These are phyloP conservation scores for Leishmania tarentolae DNA, from an alignment of 208 protist species.

Conservation along the genomic window DNA sequence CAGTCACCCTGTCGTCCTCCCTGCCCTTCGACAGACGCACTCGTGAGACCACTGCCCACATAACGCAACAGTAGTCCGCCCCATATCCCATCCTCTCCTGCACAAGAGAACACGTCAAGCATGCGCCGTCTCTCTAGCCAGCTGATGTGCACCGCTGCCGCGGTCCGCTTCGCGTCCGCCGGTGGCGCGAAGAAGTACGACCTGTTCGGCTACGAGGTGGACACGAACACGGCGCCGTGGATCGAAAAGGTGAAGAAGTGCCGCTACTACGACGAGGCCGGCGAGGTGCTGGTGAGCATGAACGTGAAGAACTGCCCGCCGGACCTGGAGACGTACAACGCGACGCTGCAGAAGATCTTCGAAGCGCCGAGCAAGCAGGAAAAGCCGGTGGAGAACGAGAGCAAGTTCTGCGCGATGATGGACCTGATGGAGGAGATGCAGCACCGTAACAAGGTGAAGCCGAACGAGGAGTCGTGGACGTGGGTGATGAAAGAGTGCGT, in stretches of 20 bases:
- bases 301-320: slow-evolving; percentile 92
- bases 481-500: slow-evolving; percentile 89
- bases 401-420: slow-evolving; percentile 92
- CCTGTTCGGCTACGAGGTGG: slow-evolving; percentile 88
- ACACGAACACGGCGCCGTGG: slow-evolving; percentile 84
- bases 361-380: slow-evolving; percentile 75
- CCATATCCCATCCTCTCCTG: not conserved
- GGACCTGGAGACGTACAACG: slow-evolving; percentile 89
- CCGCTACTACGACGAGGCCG: slow-evolving; percentile 88
- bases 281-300: slow-evolving; percentile 89
- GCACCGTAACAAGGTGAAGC: slow-evolving; percentile 88
- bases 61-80: not conserved
- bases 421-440: slow-evolving; percentile 90
- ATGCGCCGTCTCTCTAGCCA: slow-evolving; percentile 80
- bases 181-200: slow-evolving; percentile 79
- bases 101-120: not conserved
- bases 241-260: slow-evolving; percentile 85
- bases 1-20: not conserved
- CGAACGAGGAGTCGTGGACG: slow-evolving; percentile 85
- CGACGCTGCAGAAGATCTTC: slow-evolving; percentile 81
- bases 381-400: slow-evolving; percentile 74
- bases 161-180: slow-evolving; percentile 49
- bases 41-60: not conserved
- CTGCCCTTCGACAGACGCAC: not conserved
- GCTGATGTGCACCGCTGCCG: slow-evolving; percentile 55